Evolutionary conservation across 495 filamentous ascomycete genomes (phyloP).

Genomic region (Aspergillus sclerotioniger): DNA sequence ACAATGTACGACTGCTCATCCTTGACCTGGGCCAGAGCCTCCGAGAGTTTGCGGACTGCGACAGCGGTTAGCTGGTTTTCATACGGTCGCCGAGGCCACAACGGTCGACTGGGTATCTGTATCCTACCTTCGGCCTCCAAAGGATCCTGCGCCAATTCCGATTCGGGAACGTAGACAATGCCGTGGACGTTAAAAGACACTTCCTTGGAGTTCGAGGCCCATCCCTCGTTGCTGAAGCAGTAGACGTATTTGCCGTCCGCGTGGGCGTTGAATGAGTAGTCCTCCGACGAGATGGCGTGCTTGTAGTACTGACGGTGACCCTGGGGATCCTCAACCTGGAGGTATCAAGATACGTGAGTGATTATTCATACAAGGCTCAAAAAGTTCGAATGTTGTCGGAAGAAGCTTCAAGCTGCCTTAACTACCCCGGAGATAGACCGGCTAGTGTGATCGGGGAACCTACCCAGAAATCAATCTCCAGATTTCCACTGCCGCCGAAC

Average conservation of each 20-base stretch:
- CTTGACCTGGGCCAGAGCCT: conserved; percentile 85
- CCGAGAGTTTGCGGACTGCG: conserved; percentile 77
- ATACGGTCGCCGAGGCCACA: neutral
- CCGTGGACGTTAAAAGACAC: conserved; percentile 99
- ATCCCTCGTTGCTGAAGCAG: conserved; percentile 99
- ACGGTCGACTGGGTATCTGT: neutral
- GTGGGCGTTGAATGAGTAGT: conserved; percentile 85
- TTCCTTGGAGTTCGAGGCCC: conserved; percentile 88
- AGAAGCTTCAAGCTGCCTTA: neutral
- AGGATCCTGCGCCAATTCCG: conserved; percentile 79
- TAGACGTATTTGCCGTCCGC: conserved; percentile 88
- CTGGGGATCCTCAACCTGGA: conserved; percentile 75
- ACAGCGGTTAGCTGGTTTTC: conserved; percentile 17
- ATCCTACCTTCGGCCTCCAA: conserved; percentile 78
- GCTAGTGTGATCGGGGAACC: conserved; percentile 17
- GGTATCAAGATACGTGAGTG: neutral
- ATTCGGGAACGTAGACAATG: conserved; percentile 93
- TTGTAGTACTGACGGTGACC: conserved; percentile 73
- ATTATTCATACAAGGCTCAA: neutral
- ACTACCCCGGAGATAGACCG: neutral
- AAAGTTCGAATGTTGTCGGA: neutral
- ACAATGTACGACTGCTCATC: conserved; percentile 99
- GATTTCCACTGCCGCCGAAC: conserved; percentile 89
- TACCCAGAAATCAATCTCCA: conserved; percentile 99
- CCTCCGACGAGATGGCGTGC: conserved; percentile 78